Evolutionary conservation across 371 early-diverging fungal genomes (phyloP), one percentile per base, ranked within the genome.

Genomic region (Mortierella sp.): DNA sequence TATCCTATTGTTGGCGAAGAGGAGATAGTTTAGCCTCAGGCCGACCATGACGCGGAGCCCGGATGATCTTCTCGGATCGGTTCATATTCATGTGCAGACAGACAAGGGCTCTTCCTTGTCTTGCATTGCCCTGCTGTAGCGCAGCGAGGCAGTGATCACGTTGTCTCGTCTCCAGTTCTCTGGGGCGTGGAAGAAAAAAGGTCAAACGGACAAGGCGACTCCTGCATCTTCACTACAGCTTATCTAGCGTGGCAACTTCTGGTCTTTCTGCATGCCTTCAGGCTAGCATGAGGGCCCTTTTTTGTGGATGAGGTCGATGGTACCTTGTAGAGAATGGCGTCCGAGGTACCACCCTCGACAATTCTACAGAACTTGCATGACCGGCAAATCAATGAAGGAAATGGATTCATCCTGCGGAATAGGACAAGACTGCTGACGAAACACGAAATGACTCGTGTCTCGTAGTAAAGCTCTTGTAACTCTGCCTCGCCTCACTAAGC

Each of bases 311-410:
- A 37, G 43, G 53, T 15, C 14, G 21, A 37, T 50, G 29, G 19
- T 62, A 66, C 66, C 66, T 65, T 64, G 62, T 65, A 72, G 7
- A 72, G 26, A 23, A 72, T 60, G 7, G 52, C 14, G 45, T 70
- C 71, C 47, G 30, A n/a, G 11, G 56, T 44, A 53, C 21, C 48
- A 18, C 66, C 62, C 26, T 26, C 21, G 18, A 44, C 66, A 57
- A 66, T 62, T 51, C 51, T 55, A 18, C 72, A 72, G 62, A 65
- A 72, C 16, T 43, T 21, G 48, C 72, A 66, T 9, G 62, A 57
- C 18, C 52, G 43, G 43, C 23, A 28, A 23, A 52, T 51, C 62
- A 62, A 19, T 7, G 50, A 2, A 50, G 50, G 21, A 21, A 50
- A n/a, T 16, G 21, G 50, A 50, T 50, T 16, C n/a, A 50, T 16